These are phyloP conservation scores for Alternaria infectoria DNA, from an alignment of 2,329 filamentous ascomycete genomes.

Conservation along the genomic window DNA sequence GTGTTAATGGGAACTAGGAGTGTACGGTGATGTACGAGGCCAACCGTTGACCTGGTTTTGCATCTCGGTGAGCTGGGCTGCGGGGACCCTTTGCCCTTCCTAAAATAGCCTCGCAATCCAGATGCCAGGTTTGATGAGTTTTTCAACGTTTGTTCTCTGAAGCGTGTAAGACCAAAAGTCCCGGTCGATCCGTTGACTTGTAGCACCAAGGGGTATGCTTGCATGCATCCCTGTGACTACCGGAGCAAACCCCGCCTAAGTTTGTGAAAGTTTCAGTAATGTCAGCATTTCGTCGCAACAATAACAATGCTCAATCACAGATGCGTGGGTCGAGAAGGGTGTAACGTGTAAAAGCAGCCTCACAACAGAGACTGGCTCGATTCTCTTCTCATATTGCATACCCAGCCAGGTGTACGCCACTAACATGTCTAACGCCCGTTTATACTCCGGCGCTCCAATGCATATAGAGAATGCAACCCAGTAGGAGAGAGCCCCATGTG, in stretches of 20 bases:
- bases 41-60: not conserved
- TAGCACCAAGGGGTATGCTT: not conserved
- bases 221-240: not conserved
- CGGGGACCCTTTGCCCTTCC: not conserved
- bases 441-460: slow-evolving; percentile 18
- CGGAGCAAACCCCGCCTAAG: not conserved
- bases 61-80: not conserved
- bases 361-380: slow-evolving; percentile 1
- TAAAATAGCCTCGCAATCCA: not conserved
- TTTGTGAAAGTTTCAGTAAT: not conserved
- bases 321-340: not conserved
- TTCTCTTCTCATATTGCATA: slow-evolving; percentile 4
- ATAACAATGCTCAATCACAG: not conserved
- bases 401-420: not conserved
- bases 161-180: not conserved
- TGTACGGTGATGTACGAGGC: not conserved
- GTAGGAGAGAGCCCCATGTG: not conserved
- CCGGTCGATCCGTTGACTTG: not conserved
- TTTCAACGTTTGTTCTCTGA: not conserved
- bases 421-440: slow-evolving; percentile 9
- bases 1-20: not conserved
- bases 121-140: not conserved
- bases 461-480: slow-evolving; percentile 11
- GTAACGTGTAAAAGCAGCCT: not conserved
- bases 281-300: not conserved